These are phyloP conservation scores for Ustilago hordei DNA, from an alignment of 1,284 basidiomycete genomes.

Conservation along the genomic window DNA sequence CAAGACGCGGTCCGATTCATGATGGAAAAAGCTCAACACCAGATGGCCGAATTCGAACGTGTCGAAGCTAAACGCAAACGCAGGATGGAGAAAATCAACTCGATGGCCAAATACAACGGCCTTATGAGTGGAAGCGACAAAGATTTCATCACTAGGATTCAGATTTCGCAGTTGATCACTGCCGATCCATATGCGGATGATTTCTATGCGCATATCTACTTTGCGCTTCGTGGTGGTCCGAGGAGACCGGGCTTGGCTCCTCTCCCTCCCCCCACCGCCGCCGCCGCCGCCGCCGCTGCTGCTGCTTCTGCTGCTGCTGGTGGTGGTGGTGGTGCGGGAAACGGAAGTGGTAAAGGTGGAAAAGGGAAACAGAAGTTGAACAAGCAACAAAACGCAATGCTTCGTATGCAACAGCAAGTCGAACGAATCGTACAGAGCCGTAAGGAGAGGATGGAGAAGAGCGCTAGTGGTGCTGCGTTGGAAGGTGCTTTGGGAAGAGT, in stretches of 20 bases:
- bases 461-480: conserved; percentile 71
- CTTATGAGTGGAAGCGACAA: conserved; percentile 99
- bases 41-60: conserved; percentile 57
- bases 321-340: too few relatives aligned
- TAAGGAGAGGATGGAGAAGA: conserved; percentile 74
- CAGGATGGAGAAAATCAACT: conserved; percentile 67
- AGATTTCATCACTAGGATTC: conserved; percentile 99
- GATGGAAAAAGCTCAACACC: conserved; percentile 49
- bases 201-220: conserved; percentile 97
- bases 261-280: conserved; percentile 22
- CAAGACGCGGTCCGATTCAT: conserved; percentile 60
- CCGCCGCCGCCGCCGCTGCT: conserved; percentile 13
- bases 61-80: conserved; percentile 55
- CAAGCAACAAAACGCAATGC: conserved; percentile 87
- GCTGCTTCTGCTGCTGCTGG: too few relatives aligned
- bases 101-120: conserved; percentile 92
- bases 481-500: conserved; percentile 95
- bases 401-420: conserved; percentile 95
- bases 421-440: conserved; percentile 95
- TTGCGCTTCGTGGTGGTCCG: conserved; percentile 79
- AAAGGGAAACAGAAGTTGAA: conserved; percentile 59
- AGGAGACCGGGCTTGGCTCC: conserved; percentile 36
- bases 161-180: conserved; percentile 92
- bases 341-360: conserved; percentile 31
- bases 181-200: conserved; percentile 94